Percentiles rank a stretch among this genome's conserved stretches.
Evolutionary conservation across 2,329 filamentous ascomycete genomes (phyloP).

Genomic region (Aspergillus pseudoviridinutans): DNA sequence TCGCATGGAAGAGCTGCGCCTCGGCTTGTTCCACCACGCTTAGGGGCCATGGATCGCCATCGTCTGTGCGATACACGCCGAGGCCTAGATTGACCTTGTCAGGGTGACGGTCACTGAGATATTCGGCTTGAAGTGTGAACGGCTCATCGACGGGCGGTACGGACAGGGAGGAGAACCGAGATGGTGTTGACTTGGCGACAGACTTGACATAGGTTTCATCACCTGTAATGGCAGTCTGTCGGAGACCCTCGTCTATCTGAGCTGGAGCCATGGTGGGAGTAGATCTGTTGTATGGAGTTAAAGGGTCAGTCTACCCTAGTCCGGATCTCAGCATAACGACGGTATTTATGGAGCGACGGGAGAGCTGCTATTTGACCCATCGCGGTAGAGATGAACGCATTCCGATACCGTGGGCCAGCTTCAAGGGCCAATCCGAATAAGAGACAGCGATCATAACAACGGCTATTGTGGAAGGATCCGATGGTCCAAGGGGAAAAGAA

Average conservation of each 20-base stretch:
- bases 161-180: slow-evolving; percentile 16
- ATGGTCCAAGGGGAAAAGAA: not conserved
- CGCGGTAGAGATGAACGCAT: not conserved
- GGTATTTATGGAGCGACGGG: not conserved
- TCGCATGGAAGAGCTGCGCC: slow-evolving; percentile 51
- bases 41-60: slow-evolving; percentile 90
- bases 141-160: slow-evolving; percentile 19
- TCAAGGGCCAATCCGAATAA: not conserved
- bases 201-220: not conserved
- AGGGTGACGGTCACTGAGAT: slow-evolving; percentile 63
- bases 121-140: slow-evolving; percentile 40
- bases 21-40: slow-evolving; percentile 68
- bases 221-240: slow-evolving; percentile 3
- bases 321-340: not conserved
- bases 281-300: not conserved
- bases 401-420: not conserved
- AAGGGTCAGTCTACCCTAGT: not conserved
- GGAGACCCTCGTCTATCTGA: not conserved
- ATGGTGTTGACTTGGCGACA: not conserved
- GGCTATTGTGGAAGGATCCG: not conserved
- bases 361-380: not conserved
- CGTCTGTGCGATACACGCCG: slow-evolving; percentile 87
- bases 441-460: not conserved
- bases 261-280: not conserved
- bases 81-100: slow-evolving; percentile 90